Evolutionary conservation across 2,329 filamentous ascomycete genomes (phyloP), one percentile per base, ranked within the genome.

Genomic region (Penicillium sp.): DNA sequence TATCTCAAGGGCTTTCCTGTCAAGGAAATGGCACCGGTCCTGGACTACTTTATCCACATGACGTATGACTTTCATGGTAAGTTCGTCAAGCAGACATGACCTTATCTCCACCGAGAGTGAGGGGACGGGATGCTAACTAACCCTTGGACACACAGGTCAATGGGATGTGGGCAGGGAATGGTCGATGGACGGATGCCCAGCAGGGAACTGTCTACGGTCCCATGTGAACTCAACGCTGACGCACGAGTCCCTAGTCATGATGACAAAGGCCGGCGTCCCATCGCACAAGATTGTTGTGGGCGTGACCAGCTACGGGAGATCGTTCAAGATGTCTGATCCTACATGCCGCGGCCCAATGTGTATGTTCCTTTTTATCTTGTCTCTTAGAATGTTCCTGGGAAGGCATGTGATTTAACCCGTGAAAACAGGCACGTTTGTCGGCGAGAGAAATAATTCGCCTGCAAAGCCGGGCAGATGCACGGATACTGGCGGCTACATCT

Each of bases 221-320:
- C 75, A 78, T 48, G 64, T 77, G 53, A 78, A 78, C 63, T 52
- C 67, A 33, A 78, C 75, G 0, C 73, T 77, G 53, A 76, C 73
- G 0, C 53, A 55, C 0, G 57, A 61, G 5, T 60, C 75, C 0
- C 59, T 78, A 12, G 58, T 69, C 1, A 77, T 75, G 58, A 54
- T 72, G 44, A 69, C 68, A 8, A 77, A 77, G 57, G 73, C 75
- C 1, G 73, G 73, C 5, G 74, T 76, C 0, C 61, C 66, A 2
- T 50, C 62, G 0, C 62, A 66, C 35, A 72, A 72, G 56, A 14
- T 55, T 3, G 10, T 52, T 9, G 52, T 40, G 38, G 73, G 75
- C 5, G 52, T 73, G 1, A 41, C 64, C 8, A 74, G 68, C 58
- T 76, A 76, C 55, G 75, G 72, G 0, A 62, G 73, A 0, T 64